Base-by-base conservation (phyloP, 2,329 filamentous ascomycete species). In the Colletotrichum sp. region DNA sequence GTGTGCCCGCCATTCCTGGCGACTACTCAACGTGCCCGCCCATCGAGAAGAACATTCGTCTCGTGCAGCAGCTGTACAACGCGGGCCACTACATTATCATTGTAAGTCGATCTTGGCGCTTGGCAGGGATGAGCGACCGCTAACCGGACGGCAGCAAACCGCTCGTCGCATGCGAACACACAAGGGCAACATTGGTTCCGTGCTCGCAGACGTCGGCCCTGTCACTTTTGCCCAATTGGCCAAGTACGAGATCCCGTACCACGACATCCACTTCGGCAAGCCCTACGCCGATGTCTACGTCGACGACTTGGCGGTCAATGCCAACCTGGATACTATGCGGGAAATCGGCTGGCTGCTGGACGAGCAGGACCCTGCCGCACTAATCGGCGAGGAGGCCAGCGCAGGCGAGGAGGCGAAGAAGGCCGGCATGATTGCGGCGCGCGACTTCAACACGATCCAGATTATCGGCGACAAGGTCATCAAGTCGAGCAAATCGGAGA, bases 371-470 rank as follows among this genome's bases (percentile, higher is more conserved):
- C 66, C 77, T 2, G 64, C 69, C 6, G 75, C 78, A 24, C 69
- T 78, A 44, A 76, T 79, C 18, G 77, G 77, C 6, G 60, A 66
- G 21, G 68, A 78, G 36, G 39, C 71, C 26, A 64, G 71, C 15
- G 63, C 57, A 12, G 68, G 52, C 39, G 77, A 80, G 65, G 75
- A 78, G 18, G 73, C 77, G 5, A 79, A 79, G 71, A 81, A 80
- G 69, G 77, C 78, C 5, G 78, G 79, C 63, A 82, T 83, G 80
- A 78, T 82, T 7, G 80, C 80, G 3, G 80, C 81, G 5, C 79
- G 82, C 5, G 79, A 81, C 75, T 83, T 83, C 77, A 83, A 83
- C 77, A 80, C 79, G 12, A 81, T 82, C 62, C 81, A 83, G 75
- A 80, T 81, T 71, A 78, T 81, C 72, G 78, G 80, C 75, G 78